Base-by-base conservation (phyloP, 2,329 filamentous ascomycete species). In the Nigrograna mackinnonii region DNA sequence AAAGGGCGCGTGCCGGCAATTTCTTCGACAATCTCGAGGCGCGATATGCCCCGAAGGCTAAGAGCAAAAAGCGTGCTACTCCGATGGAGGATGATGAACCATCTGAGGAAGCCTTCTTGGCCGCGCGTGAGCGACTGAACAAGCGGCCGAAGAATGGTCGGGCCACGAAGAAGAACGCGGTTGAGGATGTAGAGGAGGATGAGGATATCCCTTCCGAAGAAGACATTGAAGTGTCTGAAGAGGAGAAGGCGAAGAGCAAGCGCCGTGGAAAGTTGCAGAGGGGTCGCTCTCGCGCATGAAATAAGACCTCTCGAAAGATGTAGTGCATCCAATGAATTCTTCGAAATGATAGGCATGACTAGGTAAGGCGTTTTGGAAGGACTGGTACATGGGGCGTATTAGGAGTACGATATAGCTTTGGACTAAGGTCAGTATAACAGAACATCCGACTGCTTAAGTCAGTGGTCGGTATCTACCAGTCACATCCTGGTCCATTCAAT, bases 31-130 rank as follows among this genome's bases (percentile, higher is more conserved):
- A 57, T 4, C 46, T 69, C 2, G 63, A 67, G 41, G 60, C 60
- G 6, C 64, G 64, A 44, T 69, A 68, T 22, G 63, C 66, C 34
- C 56, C 60, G 16, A 64, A 63, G 42, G 44, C 54, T 52, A 69
- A 65, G 48, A 71, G 68, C 42, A 81, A 79, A 56, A 74, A 71
- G 24, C 75, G 71, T 52, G 48, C 57, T 34, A 47, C 52, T 39
- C 65, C 60, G 41, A 68, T 66, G 52, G 77, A 79, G 51, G 77
- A 79, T 58, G 77, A 79, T 39, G 79, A 83, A 59, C 80, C 79
- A 19, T 75, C 80, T 1, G 85, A 90, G 54, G 85, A 87, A 47
- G 77, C 78, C 12, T 84, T 84, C 39, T 51, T 60, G 39, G 66
- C 66, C 21, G 70, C 49, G 34, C 51, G 41, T 11, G 51, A 54